phyloP scores from a whole-genome alignment of 139 green algal species.

The Ettlia oleoabundans region DNA sequence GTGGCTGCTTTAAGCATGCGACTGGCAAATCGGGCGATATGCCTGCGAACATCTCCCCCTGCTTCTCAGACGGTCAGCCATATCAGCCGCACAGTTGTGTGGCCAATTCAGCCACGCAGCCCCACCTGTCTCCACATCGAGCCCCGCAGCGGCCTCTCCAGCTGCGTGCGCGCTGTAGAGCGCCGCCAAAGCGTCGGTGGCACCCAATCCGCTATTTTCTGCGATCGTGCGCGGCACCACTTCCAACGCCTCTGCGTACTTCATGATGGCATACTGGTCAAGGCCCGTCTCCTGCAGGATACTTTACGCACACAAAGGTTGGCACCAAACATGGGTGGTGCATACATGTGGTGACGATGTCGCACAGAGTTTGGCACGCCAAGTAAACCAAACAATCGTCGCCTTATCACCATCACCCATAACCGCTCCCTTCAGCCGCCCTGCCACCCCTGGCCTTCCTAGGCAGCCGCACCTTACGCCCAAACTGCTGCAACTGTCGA shows the following conservation, averaged over 20 bases:
- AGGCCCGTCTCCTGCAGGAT: conserved; percentile 89
- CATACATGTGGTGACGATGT: neutral
- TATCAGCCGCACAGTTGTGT: neutral
- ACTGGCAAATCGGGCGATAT: too few species aligned
- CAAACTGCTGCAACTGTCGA: conserved; percentile 56
- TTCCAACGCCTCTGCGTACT: conserved; percentile 95
- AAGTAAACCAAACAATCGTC: too few species aligned
- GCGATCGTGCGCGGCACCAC: conserved; percentile 85
- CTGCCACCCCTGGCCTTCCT: neutral
- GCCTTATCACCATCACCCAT: too few species aligned
- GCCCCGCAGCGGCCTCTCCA: conserved; percentile 72
- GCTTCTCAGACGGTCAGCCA: neutral
- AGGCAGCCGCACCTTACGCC: conserved; percentile 28
- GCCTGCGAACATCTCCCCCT: neutral
- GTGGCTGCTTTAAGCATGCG: too few species aligned
- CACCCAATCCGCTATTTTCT: conserved; percentile 89
- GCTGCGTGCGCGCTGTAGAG: conserved; percentile 90
- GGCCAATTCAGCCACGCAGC: too few species aligned
- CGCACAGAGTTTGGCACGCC: neutral
- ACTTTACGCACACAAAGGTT: conserved; percentile 38
- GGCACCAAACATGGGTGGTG: too few species aligned
- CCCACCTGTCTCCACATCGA: conserved; percentile 91
- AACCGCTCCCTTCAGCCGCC: neutral
- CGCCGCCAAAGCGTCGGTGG: conserved; percentile 75
- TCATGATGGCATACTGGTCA: conserved; percentile 95